phyloP scores from a whole-genome alignment of 2,329 filamentous ascomycete species.

The Dactylonectria estremocensis region DNA sequence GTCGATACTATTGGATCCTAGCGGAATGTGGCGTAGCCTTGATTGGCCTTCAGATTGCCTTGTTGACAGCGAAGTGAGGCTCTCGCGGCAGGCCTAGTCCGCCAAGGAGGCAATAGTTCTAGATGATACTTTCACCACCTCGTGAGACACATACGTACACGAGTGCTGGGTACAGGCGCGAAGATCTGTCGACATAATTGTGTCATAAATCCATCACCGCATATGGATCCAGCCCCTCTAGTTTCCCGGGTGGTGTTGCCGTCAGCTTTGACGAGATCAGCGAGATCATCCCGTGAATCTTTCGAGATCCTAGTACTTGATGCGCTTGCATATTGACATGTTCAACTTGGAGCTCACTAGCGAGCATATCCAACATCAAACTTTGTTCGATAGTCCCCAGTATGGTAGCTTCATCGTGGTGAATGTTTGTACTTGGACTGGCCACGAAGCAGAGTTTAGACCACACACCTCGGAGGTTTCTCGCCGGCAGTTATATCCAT shows the following conservation, averaged over 20 bases:
- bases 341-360: background rate
- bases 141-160: slow-evolving; percentile 25
- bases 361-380: background rate
- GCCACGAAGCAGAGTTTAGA: slow-evolving; percentile 23
- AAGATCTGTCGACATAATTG: slow-evolving; percentile 12
- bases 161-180: background rate
- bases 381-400: slow-evolving; percentile 4
- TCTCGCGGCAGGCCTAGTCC: slow-evolving; percentile 31
- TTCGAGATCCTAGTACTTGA: slow-evolving; percentile 27
- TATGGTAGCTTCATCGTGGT: background rate
- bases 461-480: slow-evolving; percentile 40
- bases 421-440: slow-evolving; percentile 15
- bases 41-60: slow-evolving; percentile 11
- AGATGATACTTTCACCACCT: slow-evolving; percentile 21
- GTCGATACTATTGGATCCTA: slow-evolving; percentile 31
- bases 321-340: slow-evolving; percentile 4
- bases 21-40: slow-evolving; percentile 22
- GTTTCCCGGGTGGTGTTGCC: background rate
- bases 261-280: slow-evolving; percentile 10
- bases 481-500: slow-evolving; percentile 32
- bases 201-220: slow-evolving; percentile 35
- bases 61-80: slow-evolving; percentile 32
- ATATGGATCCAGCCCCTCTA: background rate
- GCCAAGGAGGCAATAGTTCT: slow-evolving; percentile 16
- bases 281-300: slow-evolving; percentile 11